A percentile compares a stretch with the other conserved stretches of the same genome.
phyloP scores from a whole-genome alignment of 768 basidiomycete species.

The Mycena polygramma region DNA sequence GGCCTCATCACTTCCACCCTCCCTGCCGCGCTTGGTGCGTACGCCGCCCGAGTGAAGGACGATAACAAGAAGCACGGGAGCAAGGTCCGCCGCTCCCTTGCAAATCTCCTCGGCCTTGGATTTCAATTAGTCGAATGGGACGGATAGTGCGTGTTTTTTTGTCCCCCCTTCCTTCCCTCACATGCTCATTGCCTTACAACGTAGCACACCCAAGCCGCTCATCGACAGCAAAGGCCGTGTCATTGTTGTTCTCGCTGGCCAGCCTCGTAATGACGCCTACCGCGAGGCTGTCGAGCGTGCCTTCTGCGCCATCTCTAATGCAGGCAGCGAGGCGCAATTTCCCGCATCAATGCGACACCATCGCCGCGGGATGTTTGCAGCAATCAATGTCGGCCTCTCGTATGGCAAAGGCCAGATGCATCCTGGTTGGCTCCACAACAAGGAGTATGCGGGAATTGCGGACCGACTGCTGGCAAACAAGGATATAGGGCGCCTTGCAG shows the following conservation, averaged over 20 bases:
- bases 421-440: neutral
- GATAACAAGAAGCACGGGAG: neutral
- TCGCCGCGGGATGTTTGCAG: constrained; percentile 11
- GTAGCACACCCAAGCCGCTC: neutral
- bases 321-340: neutral
- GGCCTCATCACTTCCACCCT: neutral
- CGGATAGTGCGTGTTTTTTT: neutral
- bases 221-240: constrained; percentile 4
- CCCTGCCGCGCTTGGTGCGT: neutral
- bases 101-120: neutral
- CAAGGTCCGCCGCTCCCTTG: constrained; percentile 2
- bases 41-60: neutral
- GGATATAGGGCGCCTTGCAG: constrained; percentile 1
- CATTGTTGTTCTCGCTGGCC: constrained; percentile 3
- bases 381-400: neutral
- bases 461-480: neutral
- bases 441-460: neutral
- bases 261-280: neutral
- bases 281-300: neutral
- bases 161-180: too few relatives aligned
- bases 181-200: neutral
- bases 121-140: constrained; percentile 9
- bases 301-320: neutral
- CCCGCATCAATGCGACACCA: neutral
- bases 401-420: constrained; percentile 8